These are phyloP conservation scores for Sambucus nigra DNA, from an alignment of 129 eudicot species.

Conservation along the genomic window DNA sequence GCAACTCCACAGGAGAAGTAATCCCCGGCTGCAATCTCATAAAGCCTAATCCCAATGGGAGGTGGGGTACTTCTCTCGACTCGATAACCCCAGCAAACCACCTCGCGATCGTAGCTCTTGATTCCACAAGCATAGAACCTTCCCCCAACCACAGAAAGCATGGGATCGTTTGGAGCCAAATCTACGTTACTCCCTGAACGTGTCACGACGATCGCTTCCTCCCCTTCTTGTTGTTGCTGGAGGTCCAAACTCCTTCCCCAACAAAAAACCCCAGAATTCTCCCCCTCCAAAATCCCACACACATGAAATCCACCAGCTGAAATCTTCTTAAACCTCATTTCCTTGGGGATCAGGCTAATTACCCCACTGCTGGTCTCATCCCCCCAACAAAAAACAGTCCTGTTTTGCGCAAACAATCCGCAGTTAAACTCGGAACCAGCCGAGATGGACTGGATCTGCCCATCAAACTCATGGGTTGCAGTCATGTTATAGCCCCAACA, in stretches of 20 bases:
- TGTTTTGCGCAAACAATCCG: constrained; percentile 68
- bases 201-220: constrained; percentile 34
- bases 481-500: constrained; percentile 99
- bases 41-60: constrained; percentile 59
- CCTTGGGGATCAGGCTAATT: constrained; percentile 45
- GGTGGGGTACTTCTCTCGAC: constrained; percentile 62
- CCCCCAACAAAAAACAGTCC: constrained; percentile 86
- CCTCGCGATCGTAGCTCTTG: constrained; percentile 44
- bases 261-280: constrained; percentile 46
- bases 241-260: constrained; percentile 79
- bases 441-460: constrained; percentile 67
- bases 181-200: constrained; percentile 49
- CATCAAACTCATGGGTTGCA: constrained; percentile 51
- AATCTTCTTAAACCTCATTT: constrained; percentile 47
- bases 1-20: constrained; percentile 82
- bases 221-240: too few species aligned
- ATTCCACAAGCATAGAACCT: constrained; percentile 85
- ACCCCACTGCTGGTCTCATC: constrained; percentile 73
- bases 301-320: constrained; percentile 92
- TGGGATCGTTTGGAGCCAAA: constrained; percentile 46
- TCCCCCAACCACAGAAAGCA: constrained; percentile 81
- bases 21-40: constrained; percentile 74
- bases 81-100: constrained; percentile 76
- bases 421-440: constrained; percentile 89
- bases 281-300: constrained; percentile 74